A percentile compares a stretch with the other conserved stretches of the same genome.
Conservation (phyloP, 2,329 filamentous ascomycete species). For the Aspergillus sp. region DNA sequence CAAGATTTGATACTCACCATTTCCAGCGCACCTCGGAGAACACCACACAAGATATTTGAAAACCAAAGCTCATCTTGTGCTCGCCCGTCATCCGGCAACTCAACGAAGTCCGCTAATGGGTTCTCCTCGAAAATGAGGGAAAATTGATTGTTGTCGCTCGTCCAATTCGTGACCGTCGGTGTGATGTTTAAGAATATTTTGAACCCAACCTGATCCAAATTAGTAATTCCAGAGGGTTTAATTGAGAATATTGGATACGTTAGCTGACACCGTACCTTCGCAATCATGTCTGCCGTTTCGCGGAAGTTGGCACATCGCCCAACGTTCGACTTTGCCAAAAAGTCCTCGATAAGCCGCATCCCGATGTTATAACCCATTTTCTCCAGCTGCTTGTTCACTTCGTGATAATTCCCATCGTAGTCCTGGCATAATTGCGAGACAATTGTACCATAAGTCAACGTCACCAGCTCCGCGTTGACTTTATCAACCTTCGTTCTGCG, state of each 20-base stretch:
- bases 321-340: constrained; percentile 90
- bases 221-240: constrained; percentile 6
- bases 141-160: constrained; percentile 92
- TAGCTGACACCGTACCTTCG: constrained; percentile 61
- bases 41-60: constrained; percentile 93
- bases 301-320: constrained; percentile 88
- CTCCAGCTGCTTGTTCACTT: constrained; percentile 97
- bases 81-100: constrained; percentile 90
- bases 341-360: constrained; percentile 92
- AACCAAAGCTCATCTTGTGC: constrained; percentile 98
- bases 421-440: constrained; percentile 96
- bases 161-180: constrained; percentile 92
- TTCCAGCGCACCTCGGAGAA: constrained; percentile 85
- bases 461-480: constrained; percentile 96
- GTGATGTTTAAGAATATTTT: constrained; percentile 99
- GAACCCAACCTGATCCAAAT: constrained; percentile 74
- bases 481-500: constrained; percentile 89
- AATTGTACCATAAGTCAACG: constrained; percentile 95
- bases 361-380: constrained; percentile 99
- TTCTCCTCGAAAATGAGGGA: constrained; percentile 97
- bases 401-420: constrained; percentile 87
- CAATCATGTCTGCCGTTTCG: constrained; percentile 95
- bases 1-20: constrained; percentile 64
- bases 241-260: background rate
- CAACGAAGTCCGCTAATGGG: constrained; percentile 93